A percentile compares a stretch with the other conserved stretches of the same genome.
phyloP scores from a whole-genome alignment of 1,284 basidiomycete species.

The Naganishia albida region DNA sequence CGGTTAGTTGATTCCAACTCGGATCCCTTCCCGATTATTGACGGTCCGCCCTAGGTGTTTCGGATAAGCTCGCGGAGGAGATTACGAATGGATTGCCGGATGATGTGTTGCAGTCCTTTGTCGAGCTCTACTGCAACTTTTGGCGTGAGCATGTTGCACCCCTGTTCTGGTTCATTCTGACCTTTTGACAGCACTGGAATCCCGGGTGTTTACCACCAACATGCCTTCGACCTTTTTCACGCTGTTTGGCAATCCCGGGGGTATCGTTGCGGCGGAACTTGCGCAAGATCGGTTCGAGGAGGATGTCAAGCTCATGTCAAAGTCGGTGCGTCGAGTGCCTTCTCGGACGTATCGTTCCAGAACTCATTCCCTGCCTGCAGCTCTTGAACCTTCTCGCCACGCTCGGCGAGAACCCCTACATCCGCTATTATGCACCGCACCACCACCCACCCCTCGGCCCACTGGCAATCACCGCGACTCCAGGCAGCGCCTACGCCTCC shows the following conservation, averaged over 20 bases:
- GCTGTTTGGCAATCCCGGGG: conserved; percentile 77
- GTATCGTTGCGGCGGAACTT: conserved; percentile 64
- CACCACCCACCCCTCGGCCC: conserved; percentile 85
- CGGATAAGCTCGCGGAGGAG: conserved; percentile 70
- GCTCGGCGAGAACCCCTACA: conserved; percentile 88
- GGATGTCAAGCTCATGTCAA: conserved; percentile 68
- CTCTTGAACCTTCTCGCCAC: conserved; percentile 88
- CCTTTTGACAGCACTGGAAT: conserved; percentile 67
- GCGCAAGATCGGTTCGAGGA: conserved; percentile 70
- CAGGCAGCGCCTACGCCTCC: conserved; percentile 55
- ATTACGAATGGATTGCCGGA: conserved; percentile 58
- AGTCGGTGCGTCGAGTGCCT: conserved; percentile 46
- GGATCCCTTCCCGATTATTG: conserved; percentile 28
- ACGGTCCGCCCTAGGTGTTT: conserved; percentile 42
- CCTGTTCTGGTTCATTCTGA: not conserved
- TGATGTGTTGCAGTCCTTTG: conserved; percentile 63
- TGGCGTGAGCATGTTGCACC: conserved; percentile 63
- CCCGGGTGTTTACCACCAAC: conserved; percentile 76
- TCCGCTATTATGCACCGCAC: conserved; percentile 87
- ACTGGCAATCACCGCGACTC: conserved; percentile 60
- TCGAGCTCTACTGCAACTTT: conserved; percentile 86
- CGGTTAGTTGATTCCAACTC: conserved; percentile 59
- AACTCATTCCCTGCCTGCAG: conserved; percentile 55
- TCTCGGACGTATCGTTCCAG: conserved; percentile 14
- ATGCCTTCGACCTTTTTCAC: conserved; percentile 79